Conservation (phyloP, 768 basidiomycete species). For the Crepidotus variabilis region DNA sequence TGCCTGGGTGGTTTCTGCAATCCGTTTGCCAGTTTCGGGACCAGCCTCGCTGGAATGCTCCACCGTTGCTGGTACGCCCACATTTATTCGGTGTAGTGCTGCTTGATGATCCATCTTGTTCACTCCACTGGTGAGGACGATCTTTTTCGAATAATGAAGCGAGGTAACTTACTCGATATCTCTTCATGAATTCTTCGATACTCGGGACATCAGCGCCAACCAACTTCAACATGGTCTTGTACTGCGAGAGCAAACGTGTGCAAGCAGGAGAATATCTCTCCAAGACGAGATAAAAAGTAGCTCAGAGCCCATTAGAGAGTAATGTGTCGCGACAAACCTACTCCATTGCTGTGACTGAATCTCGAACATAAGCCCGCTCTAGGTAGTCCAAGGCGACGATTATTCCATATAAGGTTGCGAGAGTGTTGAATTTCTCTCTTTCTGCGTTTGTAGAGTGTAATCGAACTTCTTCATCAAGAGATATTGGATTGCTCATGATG, state of each 20-base stretch:
- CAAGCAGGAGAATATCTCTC: slow-evolving; percentile 97
- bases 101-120: slow-evolving; percentile 62
- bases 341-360: slow-evolving; percentile 88
- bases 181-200: slow-evolving; percentile 88
- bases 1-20: slow-evolving; percentile 96
- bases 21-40: slow-evolving; percentile 93
- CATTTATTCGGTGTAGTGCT: slow-evolving; percentile 82
- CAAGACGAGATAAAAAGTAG: slow-evolving; percentile 21
- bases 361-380: slow-evolving; percentile 92
- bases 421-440: slow-evolving; percentile 81
- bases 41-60: slow-evolving; percentile 93
- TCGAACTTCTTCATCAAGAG: slow-evolving; percentile 88
- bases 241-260: slow-evolving; percentile 89
- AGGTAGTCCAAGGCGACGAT: slow-evolving; percentile 91
- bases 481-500: slow-evolving; percentile 8
- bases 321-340: slow-evolving; percentile 38
- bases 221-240: slow-evolving; percentile 96
- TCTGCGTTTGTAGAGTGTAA: slow-evolving; percentile 86
- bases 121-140: background rate
- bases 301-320: slow-evolving; percentile 18
- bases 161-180: slow-evolving; percentile 62
- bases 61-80: slow-evolving; percentile 94
- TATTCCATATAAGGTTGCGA: slow-evolving; percentile 90
- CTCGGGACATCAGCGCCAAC: slow-evolving; percentile 83
- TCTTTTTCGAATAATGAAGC: background rate